Evolutionary conservation across 2,329 filamentous ascomycete species (phyloP), one percentile per base, ranked within the genome.

Genomic region (Colletotrichum kahawae): DNA sequence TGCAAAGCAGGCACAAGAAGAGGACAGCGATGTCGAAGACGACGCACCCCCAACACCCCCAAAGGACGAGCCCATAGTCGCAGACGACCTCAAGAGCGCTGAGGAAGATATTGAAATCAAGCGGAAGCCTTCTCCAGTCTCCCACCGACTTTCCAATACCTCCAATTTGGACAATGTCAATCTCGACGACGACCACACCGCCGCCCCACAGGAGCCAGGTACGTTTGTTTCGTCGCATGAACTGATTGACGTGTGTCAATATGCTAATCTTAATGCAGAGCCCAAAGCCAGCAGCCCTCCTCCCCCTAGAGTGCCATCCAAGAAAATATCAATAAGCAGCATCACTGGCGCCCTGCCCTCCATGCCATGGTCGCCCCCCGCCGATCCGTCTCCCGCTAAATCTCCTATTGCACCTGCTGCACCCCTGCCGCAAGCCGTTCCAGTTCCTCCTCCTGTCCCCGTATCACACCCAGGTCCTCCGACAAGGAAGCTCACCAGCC

Each of bases 401-500:
- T 87, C 85, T 75, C 83, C 83, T 27, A 78, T 77, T 80, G 85
- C 79, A 77, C 84, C 79, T 77, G 79, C 81, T 76, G 78, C 81
- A 68, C 78, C 80, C 38, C 79, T 81, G 38, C 79, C 81, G 60
- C 82, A 82, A 68, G 79, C 80, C 57, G 82, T 81, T n/a, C 81
- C 81, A 31, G 79, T 79, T 38, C 57, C 57, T 62, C 78, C 78
- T 60, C 29, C 65, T 43, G 77, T 78, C 54, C 74, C 66, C 82
- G 83, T 76, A 80, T 81, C 51, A 74, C 84, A 70, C 82, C 81
- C 76, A 77, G 83, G 76, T 24, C 85, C 88, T 3, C 85, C 87
- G 14, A 78, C 90, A 75, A 89, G 95, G 81, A 98, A 97, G 83
- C 90, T 97, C 70, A 96, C 95, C 10, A 95, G 95, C 78, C 95